Evolutionary conservation across 345 rosid species (phyloP).

Genomic region (Dovyalis caffra): DNA sequence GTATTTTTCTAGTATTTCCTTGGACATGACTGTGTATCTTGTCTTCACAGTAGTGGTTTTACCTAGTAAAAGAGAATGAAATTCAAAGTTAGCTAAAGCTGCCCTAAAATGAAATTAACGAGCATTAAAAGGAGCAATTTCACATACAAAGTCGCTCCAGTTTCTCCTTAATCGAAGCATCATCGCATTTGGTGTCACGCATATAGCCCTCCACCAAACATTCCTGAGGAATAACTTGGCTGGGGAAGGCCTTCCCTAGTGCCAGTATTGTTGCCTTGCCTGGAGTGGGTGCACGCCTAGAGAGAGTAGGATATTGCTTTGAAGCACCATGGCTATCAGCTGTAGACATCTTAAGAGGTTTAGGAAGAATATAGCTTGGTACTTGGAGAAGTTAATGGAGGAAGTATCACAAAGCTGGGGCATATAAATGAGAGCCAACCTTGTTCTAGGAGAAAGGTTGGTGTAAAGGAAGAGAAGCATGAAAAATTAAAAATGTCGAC

Average conservation of each 20-base stretch:
- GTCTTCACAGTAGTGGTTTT: constrained; percentile 94
- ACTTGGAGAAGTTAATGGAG: not conserved
- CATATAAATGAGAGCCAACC: constrained; percentile 40
- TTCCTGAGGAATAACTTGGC: constrained; percentile 77
- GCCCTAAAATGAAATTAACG: not conserved
- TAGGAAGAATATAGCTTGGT: constrained; percentile 17
- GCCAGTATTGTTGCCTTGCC: constrained; percentile 94
- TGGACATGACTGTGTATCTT: constrained; percentile 82
- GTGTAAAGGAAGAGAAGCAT: constrained; percentile 45
- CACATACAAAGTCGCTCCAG: constrained; percentile 79
- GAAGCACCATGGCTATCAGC: constrained; percentile 24
- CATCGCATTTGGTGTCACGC: constrained; percentile 81
- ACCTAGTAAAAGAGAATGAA: constrained; percentile 45
- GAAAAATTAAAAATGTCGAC: constrained; percentile 36
- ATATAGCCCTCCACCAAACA: constrained; percentile 83
- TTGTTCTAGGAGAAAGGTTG: constrained; percentile 60
- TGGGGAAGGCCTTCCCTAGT: constrained; percentile 85
- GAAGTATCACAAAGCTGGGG: constrained; percentile 10
- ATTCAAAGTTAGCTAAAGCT: not conserved
- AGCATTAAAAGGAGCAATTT: not conserved
- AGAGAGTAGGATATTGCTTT: constrained; percentile 17
- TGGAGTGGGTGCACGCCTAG: constrained; percentile 50
- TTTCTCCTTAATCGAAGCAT: constrained; percentile 70
- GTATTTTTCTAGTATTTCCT: constrained; percentile 72
- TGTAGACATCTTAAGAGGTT: constrained; percentile 41